A percentile compares a stretch with the other conserved stretches of the same genome.
phyloP scores from a whole-genome alignment of 2,329 filamentous ascomycete genomes.

The Penicillium sp. region DNA sequence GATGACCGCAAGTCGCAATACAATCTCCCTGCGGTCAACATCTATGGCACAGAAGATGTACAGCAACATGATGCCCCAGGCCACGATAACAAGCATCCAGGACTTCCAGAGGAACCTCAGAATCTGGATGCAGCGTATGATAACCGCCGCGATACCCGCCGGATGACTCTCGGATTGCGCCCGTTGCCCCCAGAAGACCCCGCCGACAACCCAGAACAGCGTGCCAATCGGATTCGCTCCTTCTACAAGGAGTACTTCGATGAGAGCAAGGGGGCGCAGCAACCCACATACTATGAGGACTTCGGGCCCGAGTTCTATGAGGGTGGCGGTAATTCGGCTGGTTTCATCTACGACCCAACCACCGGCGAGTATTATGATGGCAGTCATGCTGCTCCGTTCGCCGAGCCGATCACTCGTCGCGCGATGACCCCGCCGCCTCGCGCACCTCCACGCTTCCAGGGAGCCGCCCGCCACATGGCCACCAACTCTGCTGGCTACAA shows the following conservation, averaged over 20 bases:
- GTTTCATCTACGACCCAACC: slow-evolving; percentile 55
- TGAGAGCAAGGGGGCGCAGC: slow-evolving; percentile 60
- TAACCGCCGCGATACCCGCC: slow-evolving; percentile 44
- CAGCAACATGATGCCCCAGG: slow-evolving; percentile 14
- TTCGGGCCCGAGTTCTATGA: slow-evolving; percentile 68
- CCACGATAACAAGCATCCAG: slow-evolving; percentile 17
- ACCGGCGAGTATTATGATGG: slow-evolving; percentile 34
- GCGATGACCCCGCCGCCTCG: slow-evolving; percentile 93
- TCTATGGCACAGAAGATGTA: slow-evolving; percentile 25
- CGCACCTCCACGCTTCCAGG: slow-evolving; percentile 58
- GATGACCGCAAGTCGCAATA: slow-evolving; percentile 53
- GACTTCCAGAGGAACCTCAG: slow-evolving; percentile 27
- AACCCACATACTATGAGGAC: slow-evolving; percentile 67
- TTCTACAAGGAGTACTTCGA: slow-evolving; percentile 99
- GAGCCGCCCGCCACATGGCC: slow-evolving; percentile 46
- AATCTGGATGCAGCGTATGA: slow-evolving; percentile 26
- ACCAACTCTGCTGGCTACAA: slow-evolving; percentile 41
- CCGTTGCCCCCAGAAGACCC: slow-evolving; percentile 85
- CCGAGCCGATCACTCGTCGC: slow-evolving; percentile 79
- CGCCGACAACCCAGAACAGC: slow-evolving; percentile 85
- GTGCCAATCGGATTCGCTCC: slow-evolving; percentile 93
- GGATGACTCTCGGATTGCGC: slow-evolving; percentile 64
- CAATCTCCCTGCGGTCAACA: slow-evolving; percentile 39
- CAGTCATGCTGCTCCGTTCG: slow-evolving; percentile 59
- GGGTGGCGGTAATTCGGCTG: slow-evolving; percentile 46